These are phyloP conservation scores for Gynostemma pentaphyllum DNA, from an alignment of 306 rosid species.

Conservation along the genomic window DNA sequence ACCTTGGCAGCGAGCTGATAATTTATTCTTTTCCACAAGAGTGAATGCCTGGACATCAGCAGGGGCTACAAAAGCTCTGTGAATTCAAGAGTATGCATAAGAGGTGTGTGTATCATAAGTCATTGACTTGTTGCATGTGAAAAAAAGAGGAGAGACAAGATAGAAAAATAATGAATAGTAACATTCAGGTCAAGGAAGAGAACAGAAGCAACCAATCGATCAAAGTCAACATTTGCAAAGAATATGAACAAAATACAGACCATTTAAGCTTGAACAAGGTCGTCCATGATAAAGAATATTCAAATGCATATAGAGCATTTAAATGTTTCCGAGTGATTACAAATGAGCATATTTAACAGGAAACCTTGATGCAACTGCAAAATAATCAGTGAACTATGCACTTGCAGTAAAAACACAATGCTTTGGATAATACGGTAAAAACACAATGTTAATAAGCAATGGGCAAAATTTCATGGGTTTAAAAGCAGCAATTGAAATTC, in stretches of 20 bases:
- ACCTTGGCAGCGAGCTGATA: slow-evolving; percentile 60
- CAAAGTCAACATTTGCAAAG: not conserved
- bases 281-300: not conserved
- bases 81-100: not conserved
- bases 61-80: slow-evolving; percentile 97
- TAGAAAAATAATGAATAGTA: not conserved
- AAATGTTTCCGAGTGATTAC: not conserved
- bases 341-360: not conserved
- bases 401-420: not conserved
- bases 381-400: not conserved
- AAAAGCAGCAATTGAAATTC: not conserved
- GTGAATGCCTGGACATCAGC: slow-evolving; percentile 82
- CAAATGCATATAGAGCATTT: not conserved
- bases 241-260: not conserved
- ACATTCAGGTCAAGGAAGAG: not conserved
- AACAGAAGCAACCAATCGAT: not conserved
- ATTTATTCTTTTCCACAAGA: slow-evolving; percentile 48
- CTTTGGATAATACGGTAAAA: no score
- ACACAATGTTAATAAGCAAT: not conserved
- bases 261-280: not conserved
- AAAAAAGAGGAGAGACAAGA: not conserved
- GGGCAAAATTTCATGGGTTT: not conserved
- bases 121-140: no score
- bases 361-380: not conserved
- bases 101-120: not conserved